Conservation (phyloP, 2,329 filamentous ascomycete species). For the Mollisia scopiformis region DNA sequence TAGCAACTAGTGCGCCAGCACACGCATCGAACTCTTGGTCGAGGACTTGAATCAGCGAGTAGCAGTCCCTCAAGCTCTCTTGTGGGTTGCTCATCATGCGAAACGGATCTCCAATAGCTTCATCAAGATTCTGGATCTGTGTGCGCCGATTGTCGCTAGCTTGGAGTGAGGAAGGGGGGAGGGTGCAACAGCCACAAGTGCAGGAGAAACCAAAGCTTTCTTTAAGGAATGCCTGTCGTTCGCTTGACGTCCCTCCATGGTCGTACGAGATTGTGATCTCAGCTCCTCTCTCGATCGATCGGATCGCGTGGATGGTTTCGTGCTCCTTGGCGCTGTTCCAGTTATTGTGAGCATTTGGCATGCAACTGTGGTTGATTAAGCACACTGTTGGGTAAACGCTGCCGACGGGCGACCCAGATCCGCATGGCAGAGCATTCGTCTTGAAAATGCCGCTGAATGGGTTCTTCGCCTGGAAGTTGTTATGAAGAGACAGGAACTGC, state of each 20-base stretch:
- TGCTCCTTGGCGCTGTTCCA: conserved; percentile 17
- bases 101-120: too few species aligned
- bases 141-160: conserved; percentile 36
- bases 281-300: conserved; percentile 23
- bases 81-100: too few species aligned
- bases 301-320: conserved; percentile 27
- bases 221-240: conserved; percentile 27
- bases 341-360: conserved; percentile 25
- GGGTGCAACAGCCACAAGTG: conserved; percentile 32
- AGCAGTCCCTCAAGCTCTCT: too few species aligned
- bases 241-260: conserved; percentile 3
- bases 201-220: conserved; percentile 40
- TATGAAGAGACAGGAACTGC: conserved; percentile 26
- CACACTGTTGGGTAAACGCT: conserved; percentile 23
- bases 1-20: too few species aligned
- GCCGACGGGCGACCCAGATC: conserved; percentile 9
- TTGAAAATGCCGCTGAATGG: conserved; percentile 20
- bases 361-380: conserved; percentile 27
- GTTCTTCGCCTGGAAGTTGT: conserved; percentile 22
- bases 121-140: conserved; percentile 36
- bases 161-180: conserved; percentile 26
- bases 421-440: conserved; percentile 23
- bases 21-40: too few species aligned
- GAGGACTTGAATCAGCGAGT: too few species aligned
- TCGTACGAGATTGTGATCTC: conserved; percentile 28